These are phyloP conservation scores for Ophiocordyceps australis DNA, from an alignment of 2,329 filamentous ascomycete species.

Conservation along the genomic window DNA sequence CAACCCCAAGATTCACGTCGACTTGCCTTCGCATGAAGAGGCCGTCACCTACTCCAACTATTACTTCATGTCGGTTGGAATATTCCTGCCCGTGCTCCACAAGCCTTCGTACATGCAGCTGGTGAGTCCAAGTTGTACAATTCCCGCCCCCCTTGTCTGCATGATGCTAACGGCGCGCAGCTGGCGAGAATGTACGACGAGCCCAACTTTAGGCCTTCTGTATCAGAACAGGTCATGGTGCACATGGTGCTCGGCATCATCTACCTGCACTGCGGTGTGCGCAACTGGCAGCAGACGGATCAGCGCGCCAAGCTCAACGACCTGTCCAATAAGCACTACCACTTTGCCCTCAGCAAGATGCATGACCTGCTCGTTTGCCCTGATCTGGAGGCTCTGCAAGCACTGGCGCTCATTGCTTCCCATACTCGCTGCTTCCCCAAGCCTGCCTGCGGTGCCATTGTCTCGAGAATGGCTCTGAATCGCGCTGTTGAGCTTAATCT, in stretches of 20 bases:
- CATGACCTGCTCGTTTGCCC: slow-evolving; percentile 44
- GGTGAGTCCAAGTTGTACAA: slow-evolving; percentile 22
- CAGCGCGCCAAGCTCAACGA: slow-evolving; percentile 38
- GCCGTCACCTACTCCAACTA: slow-evolving; percentile 53
- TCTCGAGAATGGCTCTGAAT: slow-evolving; percentile 45
- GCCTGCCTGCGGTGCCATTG: slow-evolving; percentile 54
- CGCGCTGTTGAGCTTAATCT: slow-evolving; percentile 59
- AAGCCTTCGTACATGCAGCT: slow-evolving; percentile 53
- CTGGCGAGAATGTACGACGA: slow-evolving; percentile 54
- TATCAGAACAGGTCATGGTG: slow-evolving; percentile 49
- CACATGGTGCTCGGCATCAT: slow-evolving; percentile 70
- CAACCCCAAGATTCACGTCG: slow-evolving; percentile 35
- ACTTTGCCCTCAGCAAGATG: slow-evolving; percentile 53
- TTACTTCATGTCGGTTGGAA: slow-evolving; percentile 57
- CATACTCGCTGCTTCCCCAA: slow-evolving; percentile 67
- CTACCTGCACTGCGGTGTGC: slow-evolving; percentile 57
- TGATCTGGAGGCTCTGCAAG: slow-evolving; percentile 51
- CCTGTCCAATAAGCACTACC: slow-evolving; percentile 60
- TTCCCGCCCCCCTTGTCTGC: not conserved
- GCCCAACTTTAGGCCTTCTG: slow-evolving; percentile 37
- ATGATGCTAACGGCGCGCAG: slow-evolving; percentile 12
- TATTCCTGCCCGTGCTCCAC: slow-evolving; percentile 62
- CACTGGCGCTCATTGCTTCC: slow-evolving; percentile 49
- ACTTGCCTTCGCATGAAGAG: slow-evolving; percentile 44
- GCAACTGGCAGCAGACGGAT: slow-evolving; percentile 40